A percentile compares a stretch with the other conserved stretches of the same genome.
Conservation (phyloP, 2,329 filamentous ascomycete genomes). For the Setomelanomma holmii region DNA sequence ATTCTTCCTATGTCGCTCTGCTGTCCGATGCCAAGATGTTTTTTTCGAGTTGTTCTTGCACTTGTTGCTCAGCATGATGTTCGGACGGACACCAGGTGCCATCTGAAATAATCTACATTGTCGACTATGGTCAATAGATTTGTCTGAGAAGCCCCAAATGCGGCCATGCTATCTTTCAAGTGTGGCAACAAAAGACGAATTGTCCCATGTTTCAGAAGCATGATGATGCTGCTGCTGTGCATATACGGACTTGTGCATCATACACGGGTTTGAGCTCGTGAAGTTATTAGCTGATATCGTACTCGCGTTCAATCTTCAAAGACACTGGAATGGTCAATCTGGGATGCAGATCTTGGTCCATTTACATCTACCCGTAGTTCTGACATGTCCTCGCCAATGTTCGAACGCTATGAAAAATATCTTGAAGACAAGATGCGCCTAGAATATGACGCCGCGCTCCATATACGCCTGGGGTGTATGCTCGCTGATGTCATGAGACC, state of each 20-base stretch:
- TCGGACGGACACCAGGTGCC: too few species aligned
- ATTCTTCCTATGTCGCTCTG: not conserved
- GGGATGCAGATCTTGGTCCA: not conserved
- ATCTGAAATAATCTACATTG: too few species aligned
- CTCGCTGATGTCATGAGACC: constrained; percentile 22
- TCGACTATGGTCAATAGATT: too few species aligned
- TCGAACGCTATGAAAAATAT: constrained; percentile 6
- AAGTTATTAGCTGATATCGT: constrained; percentile 1
- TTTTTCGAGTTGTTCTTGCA: too few species aligned
- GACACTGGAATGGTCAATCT: too few species aligned
- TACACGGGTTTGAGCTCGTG: not conserved
- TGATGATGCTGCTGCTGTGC: not conserved
- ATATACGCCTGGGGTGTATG: constrained; percentile 35
- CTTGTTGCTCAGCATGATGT: too few species aligned
- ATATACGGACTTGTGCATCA: not conserved
- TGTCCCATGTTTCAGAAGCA: not conserved
- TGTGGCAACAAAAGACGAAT: not conserved
- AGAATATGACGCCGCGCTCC: constrained; percentile 39
- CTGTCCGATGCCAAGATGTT: too few species aligned
- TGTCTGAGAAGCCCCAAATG: not conserved
- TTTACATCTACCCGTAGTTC: not conserved
- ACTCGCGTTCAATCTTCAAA: not conserved
- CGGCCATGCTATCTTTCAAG: not conserved
- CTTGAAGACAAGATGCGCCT: constrained; percentile 14
- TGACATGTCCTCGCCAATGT: not conserved